phyloP scores from a whole-genome alignment of 148 eudicot genomes.

The Vaccinium corymbosum region DNA sequence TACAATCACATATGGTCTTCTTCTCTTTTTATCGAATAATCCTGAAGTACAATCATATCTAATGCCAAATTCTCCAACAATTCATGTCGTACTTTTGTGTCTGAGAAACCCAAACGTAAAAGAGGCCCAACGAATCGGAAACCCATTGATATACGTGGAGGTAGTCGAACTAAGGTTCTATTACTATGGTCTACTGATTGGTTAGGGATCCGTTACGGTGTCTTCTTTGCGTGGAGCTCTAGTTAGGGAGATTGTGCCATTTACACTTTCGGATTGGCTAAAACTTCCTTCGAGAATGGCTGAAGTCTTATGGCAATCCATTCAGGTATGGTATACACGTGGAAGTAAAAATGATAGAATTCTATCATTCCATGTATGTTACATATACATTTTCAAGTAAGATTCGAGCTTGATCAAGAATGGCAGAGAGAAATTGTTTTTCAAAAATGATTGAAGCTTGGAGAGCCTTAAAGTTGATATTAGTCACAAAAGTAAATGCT shows the following conservation, averaged over 20 bases:
- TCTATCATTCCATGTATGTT: neutral
- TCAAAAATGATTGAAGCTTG: neutral
- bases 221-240: neutral
- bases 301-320: neutral
- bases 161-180: neutral
- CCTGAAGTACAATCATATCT: conserved; percentile 10
- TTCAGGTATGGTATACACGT: neutral
- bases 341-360: neutral
- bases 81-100: neutral
- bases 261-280: neutral
- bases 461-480: neutral
- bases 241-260: neutral
- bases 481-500: neutral
- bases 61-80: conserved; percentile 21
- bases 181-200: neutral
- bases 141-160: neutral
- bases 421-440: neutral
- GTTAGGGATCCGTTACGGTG: neutral
- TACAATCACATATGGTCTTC: too few relatives aligned
- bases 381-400: neutral
- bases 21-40: too few relatives aligned
- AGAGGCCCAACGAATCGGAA: neutral
- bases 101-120: neutral
- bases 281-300: neutral
- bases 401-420: neutral